Conservation (phyloP, 768 basidiomycete genomes). For the Hortiboletus campestris region DNA sequence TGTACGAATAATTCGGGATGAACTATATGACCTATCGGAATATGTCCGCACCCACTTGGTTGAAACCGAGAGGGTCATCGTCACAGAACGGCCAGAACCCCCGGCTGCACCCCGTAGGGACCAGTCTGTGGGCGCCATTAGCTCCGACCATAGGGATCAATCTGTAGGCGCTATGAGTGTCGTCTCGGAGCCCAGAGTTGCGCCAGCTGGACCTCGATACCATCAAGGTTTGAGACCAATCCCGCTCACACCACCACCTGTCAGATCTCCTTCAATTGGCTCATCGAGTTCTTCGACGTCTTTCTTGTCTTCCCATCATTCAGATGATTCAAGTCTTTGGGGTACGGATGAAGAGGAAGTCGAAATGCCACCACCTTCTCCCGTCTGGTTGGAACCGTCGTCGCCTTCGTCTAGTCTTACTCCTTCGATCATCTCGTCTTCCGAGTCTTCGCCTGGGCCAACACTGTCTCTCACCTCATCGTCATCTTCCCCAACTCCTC, state of each 20-base stretch:
- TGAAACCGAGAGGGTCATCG: constrained; percentile 16
- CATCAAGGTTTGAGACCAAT: constrained; percentile 31
- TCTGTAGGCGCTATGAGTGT: constrained; percentile 47
- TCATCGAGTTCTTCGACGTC: constrained; percentile 38
- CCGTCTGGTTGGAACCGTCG: constrained; percentile 36
- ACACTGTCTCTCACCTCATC: constrained; percentile 41
- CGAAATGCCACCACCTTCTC: constrained; percentile 31
- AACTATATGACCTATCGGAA: constrained; percentile 62
- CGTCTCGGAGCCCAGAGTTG: constrained; percentile 32
- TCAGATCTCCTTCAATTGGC: constrained; percentile 39
- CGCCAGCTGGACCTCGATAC: constrained; percentile 27
- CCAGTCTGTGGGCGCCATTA: constrained; percentile 45
- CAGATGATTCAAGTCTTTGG: constrained; percentile 60
- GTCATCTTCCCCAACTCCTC: constrained; percentile 34
- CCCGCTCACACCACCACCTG: constrained; percentile 43
- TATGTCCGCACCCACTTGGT: constrained; percentile 45
- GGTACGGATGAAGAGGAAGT: constrained; percentile 31
- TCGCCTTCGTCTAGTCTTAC: constrained; percentile 28
- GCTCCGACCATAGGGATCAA: constrained; percentile 40
- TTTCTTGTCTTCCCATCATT: constrained; percentile 64
- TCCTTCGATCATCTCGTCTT: constrained; percentile 34
- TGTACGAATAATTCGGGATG: constrained; percentile 66
- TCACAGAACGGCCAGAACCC: constrained; percentile 12
- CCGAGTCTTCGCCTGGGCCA: constrained; percentile 34
- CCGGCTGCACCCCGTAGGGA: constrained; percentile 34